Evolutionary conservation across 148 eudicot species (phyloP).

Genomic region (Arctostaphylos glauca): DNA sequence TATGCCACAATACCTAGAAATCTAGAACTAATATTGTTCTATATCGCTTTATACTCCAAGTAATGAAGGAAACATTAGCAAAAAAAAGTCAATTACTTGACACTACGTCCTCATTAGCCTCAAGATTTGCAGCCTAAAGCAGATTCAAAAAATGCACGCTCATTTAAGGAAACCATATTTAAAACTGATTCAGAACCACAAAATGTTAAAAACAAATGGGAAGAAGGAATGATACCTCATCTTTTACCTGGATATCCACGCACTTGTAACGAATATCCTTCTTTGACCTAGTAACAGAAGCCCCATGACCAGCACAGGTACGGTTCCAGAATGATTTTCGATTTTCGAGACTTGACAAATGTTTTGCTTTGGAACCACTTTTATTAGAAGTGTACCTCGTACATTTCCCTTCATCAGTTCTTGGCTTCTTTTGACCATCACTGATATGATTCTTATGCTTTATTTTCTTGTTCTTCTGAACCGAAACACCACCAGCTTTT

Average conservation of each 20-base stretch:
- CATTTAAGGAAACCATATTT: not conserved
- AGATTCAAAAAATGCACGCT: no score
- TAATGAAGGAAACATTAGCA: not conserved
- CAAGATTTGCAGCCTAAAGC: not conserved
- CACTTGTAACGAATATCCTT: slow-evolving; percentile 31
- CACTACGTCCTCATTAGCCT: not conserved
- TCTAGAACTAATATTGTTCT: not conserved
- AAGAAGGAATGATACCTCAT: slow-evolving; percentile 46
- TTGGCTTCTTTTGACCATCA: no score
- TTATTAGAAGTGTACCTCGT: no score
- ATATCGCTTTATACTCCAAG: not conserved
- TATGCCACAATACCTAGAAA: not conserved
- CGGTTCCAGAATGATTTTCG: no score
- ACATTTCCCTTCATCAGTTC: no score
- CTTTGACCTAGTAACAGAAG: slow-evolving; percentile 32
- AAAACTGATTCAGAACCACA: slow-evolving; percentile 1
- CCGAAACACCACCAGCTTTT: no score
- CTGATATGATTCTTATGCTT: no score
- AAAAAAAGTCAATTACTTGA: not conserved
- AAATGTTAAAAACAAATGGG: not conserved
- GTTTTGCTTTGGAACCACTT: no score
- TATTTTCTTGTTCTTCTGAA: no score
- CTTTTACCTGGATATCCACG: slow-evolving; percentile 29
- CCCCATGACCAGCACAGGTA: slow-evolving; percentile 33
- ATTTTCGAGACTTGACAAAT: no score